Percentiles rank a stretch among this genome's conserved stretches.
phyloP scores from a whole-genome alignment of 257 asterid species.

The Capsicum baccatum region DNA sequence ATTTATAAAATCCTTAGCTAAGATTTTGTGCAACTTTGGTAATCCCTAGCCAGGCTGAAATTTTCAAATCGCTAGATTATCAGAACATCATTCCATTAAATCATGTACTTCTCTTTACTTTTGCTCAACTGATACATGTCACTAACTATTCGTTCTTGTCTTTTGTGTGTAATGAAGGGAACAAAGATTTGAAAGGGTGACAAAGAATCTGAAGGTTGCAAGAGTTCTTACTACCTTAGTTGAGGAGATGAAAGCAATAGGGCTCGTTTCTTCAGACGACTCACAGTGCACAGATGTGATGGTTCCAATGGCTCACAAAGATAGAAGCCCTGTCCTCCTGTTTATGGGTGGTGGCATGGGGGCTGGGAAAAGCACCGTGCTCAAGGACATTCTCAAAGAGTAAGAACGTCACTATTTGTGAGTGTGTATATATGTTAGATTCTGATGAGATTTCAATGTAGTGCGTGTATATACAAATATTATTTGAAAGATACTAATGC shows the following conservation, averaged over 20 bases:
- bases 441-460: not conserved
- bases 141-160: not conserved
- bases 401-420: constrained; percentile 19
- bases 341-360: constrained; percentile 42
- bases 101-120: not conserved
- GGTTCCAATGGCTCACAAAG: constrained; percentile 41
- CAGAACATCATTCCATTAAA: not conserved
- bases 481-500: constrained; percentile 8
- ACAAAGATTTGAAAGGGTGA: constrained; percentile 88
- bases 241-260: constrained; percentile 42
- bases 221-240: constrained; percentile 35
- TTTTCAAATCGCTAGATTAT: not conserved
- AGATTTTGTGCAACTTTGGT: not conserved
- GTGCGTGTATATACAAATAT: not conserved
- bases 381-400: constrained; percentile 41
- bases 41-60: not conserved
- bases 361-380: constrained; percentile 38
- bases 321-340: constrained; percentile 40
- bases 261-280: constrained; percentile 35
- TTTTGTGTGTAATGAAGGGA: constrained; percentile 61
- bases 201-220: constrained; percentile 70
- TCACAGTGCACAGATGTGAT: constrained; percentile 38
- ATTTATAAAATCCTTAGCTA: not conserved
- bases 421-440: not conserved
- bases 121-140: not conserved